Evolutionary conservation across 2,329 filamentous ascomycete genomes (phyloP).

Genomic region (Fusarium sp.): DNA sequence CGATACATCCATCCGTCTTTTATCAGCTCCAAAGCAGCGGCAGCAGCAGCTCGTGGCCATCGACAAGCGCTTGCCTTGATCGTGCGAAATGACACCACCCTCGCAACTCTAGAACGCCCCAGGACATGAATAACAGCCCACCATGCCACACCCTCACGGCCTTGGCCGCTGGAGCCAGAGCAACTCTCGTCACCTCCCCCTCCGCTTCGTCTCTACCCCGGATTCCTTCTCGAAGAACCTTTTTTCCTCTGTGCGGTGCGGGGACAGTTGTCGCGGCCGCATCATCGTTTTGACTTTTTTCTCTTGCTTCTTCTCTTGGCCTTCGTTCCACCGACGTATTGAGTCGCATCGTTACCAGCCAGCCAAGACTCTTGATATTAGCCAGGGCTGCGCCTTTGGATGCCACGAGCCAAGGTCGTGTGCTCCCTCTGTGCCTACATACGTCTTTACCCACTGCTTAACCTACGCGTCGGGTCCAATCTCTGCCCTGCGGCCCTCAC

Average conservation of each 20-base stretch:
- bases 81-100: constrained; percentile 38
- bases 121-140: constrained; percentile 36
- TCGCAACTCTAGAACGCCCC: constrained; percentile 36
- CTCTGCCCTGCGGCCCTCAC: constrained; percentile 1
- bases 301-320: constrained; percentile 2
- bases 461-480: constrained; percentile 1
- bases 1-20: not conserved
- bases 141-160: constrained; percentile 30
- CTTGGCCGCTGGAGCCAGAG: constrained; percentile 2
- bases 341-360: not conserved
- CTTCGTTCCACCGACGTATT: not conserved
- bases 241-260: constrained; percentile 6
- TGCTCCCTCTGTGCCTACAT: not conserved
- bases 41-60: not conserved
- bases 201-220: constrained; percentile 28
- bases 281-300: constrained; percentile 16
- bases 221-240: constrained; percentile 31
- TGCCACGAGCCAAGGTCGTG: constrained; percentile 1
- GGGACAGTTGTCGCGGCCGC: constrained; percentile 20
- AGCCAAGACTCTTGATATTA: not conserved
- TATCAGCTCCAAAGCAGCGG: constrained; percentile 6
- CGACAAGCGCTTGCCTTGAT: not conserved
- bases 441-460: not conserved
- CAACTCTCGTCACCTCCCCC: not conserved
- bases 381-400: not conserved